These are phyloP conservation scores for Psilocybe cubensis DNA, from an alignment of 768 basidiomycete genomes.

Conservation along the genomic window DNA sequence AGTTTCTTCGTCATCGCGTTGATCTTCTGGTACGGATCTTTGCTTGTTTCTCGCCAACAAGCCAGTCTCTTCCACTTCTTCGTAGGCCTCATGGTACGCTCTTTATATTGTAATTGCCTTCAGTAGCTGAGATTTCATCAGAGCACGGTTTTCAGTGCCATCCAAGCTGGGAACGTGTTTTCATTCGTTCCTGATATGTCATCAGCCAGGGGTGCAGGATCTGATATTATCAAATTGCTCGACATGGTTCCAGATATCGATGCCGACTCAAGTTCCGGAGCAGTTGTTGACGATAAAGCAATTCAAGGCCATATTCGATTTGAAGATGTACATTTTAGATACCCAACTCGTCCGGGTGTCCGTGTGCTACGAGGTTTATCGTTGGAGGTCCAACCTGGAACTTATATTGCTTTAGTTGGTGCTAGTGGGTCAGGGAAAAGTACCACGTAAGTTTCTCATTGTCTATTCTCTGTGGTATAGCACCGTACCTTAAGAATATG, in stretches of 20 bases:
- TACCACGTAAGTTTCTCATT: slow-evolving; percentile 59
- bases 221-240: slow-evolving; percentile 73
- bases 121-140: slow-evolving; percentile 27
- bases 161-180: slow-evolving; percentile 88
- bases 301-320: slow-evolving; percentile 70
- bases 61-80: slow-evolving; percentile 72
- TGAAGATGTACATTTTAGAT: slow-evolving; percentile 85
- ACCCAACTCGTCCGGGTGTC: slow-evolving; percentile 84
- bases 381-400: slow-evolving; percentile 72
- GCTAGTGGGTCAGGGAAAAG: slow-evolving; percentile 83
- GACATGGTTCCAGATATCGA: slow-evolving; percentile 82
- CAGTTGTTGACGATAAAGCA: slow-evolving; percentile 44
- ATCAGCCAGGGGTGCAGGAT: slow-evolving; percentile 78
- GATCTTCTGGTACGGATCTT: slow-evolving; percentile 77
- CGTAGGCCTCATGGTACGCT: slow-evolving; percentile 75
- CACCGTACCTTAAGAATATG: too few species aligned
- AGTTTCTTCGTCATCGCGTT: slow-evolving; percentile 84
- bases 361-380: slow-evolving; percentile 82
- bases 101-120: not conserved
- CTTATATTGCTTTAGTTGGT: slow-evolving; percentile 84
- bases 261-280: slow-evolving; percentile 70
- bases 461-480: too few species aligned
- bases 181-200: slow-evolving; percentile 88
- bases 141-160: slow-evolving; percentile 77
- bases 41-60: slow-evolving; percentile 57